Evolutionary conservation across 805 yeast species (phyloP), one percentile per base, ranked within the genome.

Genomic region (Zygoascus bituminiphila): DNA sequence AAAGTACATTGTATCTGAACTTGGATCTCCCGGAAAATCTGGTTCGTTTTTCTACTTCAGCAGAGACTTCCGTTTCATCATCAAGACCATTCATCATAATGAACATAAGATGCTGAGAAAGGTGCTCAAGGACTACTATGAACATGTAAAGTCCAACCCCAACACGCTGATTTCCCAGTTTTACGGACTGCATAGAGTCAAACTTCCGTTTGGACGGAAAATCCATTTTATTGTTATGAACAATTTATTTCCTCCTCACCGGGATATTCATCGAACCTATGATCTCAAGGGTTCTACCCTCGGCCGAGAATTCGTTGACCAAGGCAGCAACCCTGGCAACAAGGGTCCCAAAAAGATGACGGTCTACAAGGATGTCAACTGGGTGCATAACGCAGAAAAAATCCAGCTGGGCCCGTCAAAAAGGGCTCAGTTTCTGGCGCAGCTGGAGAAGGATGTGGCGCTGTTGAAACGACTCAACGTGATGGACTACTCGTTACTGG

Each of bases 11-110:
- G 75, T 93, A 35, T 84, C 93, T 23, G 97, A 91, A 66, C 71
- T 88, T 54, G 95, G 91, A 19, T 88, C 97, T 1, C 97, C 98
- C 0, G 98, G 98, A 2, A 93, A 93, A 64, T 84, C 95, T 60
- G 98, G 98, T 0, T 88, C 96, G 0, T 91, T 91, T 61, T 93
- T 93, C 62, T 93, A 93, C 69, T 94, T 85, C 65, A 88, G 97
- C 5, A 72, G 96, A 52, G 98, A 94, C 68, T 89, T 82, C 68
- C 76, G 91, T 54, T 93, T 86, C 67, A 93, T 93, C 62, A 94
- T 93, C 66, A 93, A 93, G 64, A 93, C 99, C 0, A 88, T 93
- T 48, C 97, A 87, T 62, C 95, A 86, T 59, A 68, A 93, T 1
- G 99, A 93, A 61, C 98, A 93, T 68, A 78, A 79, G 52, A 93